Percentiles rank a stretch among this genome's conserved stretches.
phyloP scores from a whole-genome alignment of 164 flowering plant genomes.

The Nymphaea colorata region DNA sequence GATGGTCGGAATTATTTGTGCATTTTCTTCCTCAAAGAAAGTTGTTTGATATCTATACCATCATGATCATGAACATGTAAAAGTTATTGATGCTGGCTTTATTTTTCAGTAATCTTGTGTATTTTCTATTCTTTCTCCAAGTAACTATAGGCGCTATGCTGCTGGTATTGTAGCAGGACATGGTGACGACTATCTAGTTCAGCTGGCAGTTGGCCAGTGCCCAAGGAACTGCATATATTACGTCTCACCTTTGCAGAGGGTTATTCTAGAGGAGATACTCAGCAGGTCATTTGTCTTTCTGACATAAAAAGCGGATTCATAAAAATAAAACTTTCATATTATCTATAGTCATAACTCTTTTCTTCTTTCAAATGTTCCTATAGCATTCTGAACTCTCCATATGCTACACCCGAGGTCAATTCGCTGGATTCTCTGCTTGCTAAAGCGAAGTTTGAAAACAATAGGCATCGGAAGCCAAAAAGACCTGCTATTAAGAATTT shows the following conservation, averaged over 20 bases:
- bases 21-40: too few species aligned
- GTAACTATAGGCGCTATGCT: not conserved
- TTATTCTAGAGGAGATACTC: constrained; percentile 79
- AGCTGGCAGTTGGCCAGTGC: constrained; percentile 82
- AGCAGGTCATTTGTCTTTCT: constrained; percentile 30
- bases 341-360: not conserved
- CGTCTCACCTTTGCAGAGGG: constrained; percentile 85
- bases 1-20: too few species aligned
- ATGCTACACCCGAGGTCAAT: constrained; percentile 55
- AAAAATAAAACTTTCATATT: not conserved
- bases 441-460: constrained; percentile 77
- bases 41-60: too few species aligned
- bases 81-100: too few species aligned
- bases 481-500: constrained; percentile 40
- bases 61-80: too few species aligned
- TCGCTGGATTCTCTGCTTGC: constrained; percentile 64
- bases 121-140: not conserved
- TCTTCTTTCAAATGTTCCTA: constrained; percentile 3
- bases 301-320: not conserved
- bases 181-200: constrained; percentile 66
- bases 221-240: constrained; percentile 85
- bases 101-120: too few species aligned
- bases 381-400: constrained; percentile 52
- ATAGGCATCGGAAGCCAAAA: constrained; percentile 70
- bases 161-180: constrained; percentile 27